phyloP scores from a whole-genome alignment of 2,329 filamentous ascomycete genomes.

The Ambrosiella beaveri region DNA sequence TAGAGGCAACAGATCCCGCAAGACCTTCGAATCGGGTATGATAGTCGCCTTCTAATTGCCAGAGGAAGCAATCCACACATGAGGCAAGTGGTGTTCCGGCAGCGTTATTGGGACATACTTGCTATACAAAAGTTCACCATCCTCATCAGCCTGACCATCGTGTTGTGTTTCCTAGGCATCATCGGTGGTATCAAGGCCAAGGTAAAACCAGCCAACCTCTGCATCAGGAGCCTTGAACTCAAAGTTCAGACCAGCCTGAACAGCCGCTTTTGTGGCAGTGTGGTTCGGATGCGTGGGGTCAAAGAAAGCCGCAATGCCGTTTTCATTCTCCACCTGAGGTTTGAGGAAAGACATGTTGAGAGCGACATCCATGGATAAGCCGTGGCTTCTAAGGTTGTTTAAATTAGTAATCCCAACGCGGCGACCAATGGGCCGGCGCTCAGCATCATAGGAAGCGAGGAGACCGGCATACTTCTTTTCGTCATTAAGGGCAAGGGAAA shows the following conservation, averaged over 20 bases:
- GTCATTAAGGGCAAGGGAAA: conserved; percentile 2
- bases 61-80: not conserved
- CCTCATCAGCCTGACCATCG: not conserved
- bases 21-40: not conserved
- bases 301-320: conserved; percentile 4
- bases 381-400: conserved; percentile 5
- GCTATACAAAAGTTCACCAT: not conserved
- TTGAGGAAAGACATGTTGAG: conserved; percentile 5
- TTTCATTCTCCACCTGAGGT: not conserved
- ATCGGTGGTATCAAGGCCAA: not conserved
- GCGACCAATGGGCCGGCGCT: conserved; percentile 5
- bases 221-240: conserved; percentile 7
- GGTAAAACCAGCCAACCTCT: conserved; percentile 7
- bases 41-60: not conserved
- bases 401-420: conserved; percentile 1
- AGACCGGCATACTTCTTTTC: not conserved
- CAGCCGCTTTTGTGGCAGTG: not conserved
- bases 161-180: not conserved
- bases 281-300: not conserved
- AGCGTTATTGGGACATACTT: conserved; percentile 3
- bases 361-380: conserved; percentile 2
- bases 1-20: conserved; percentile 4
- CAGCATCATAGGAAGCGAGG: conserved; percentile 1
- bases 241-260: not conserved
- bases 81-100: conserved; percentile 4